Evolutionary conservation across 140 eudicot genomes (phyloP).

Genomic region (Stevia rebaudiana): DNA sequence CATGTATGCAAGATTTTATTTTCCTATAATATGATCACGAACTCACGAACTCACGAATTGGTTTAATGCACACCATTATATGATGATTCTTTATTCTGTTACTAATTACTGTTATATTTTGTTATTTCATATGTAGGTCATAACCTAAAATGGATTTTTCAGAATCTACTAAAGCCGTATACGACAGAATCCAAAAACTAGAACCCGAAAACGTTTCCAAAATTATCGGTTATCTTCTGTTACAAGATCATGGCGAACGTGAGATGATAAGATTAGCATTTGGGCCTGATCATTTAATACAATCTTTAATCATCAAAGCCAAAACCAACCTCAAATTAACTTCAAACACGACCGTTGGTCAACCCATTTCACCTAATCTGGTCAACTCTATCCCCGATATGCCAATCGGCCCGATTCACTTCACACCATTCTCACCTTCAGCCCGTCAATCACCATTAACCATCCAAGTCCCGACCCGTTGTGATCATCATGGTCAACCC

Average conservation of each 20-base stretch:
- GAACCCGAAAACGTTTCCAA: slow-evolving; percentile 56
- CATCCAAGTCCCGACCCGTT: slow-evolving; percentile 32
- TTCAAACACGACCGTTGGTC: slow-evolving; percentile 21
- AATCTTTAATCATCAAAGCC: slow-evolving; percentile 39
- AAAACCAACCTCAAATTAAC: slow-evolving; percentile 33
- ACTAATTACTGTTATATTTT: slow-evolving; percentile 7
- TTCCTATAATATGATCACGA: slow-evolving; percentile 6
- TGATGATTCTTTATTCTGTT: background rate
- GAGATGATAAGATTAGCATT: slow-evolving; percentile 61
- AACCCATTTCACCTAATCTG: slow-evolving; percentile 32
- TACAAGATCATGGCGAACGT: slow-evolving; percentile 52
- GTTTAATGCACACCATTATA: slow-evolving; percentile 4
- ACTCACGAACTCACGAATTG: slow-evolving; percentile 8
- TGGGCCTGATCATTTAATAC: slow-evolving; percentile 46
- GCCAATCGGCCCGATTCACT: slow-evolving; percentile 25
- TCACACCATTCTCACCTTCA: slow-evolving; percentile 38
- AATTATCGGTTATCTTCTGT: slow-evolving; percentile 47
- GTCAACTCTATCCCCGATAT: slow-evolving; percentile 28
- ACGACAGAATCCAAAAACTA: slow-evolving; percentile 43
- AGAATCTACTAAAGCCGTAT: slow-evolving; percentile 47
- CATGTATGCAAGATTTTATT: background rate
- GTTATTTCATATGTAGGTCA: slow-evolving; percentile 20
- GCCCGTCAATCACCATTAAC: slow-evolving; percentile 28
- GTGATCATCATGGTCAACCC: slow-evolving; percentile 39
- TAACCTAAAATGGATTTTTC: slow-evolving; percentile 44